A percentile compares a stretch with the other conserved stretches of the same genome.
Evolutionary conservation across 2,329 filamentous ascomycete genomes (phyloP).

Genomic region (Trichoderma pleuroti): DNA sequence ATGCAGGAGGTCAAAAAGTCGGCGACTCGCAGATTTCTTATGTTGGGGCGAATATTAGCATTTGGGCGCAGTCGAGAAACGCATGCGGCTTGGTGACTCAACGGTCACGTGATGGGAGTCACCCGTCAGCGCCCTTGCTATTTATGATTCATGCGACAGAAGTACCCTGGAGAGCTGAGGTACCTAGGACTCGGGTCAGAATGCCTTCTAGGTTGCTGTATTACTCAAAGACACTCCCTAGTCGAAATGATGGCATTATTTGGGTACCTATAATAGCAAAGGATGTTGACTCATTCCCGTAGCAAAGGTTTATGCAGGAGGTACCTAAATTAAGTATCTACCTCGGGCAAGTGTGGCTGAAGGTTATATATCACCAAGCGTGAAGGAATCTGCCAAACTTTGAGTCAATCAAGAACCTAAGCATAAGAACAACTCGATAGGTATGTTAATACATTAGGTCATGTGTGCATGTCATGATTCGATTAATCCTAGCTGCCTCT

Average conservation of each 20-base stretch:
- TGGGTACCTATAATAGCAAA: not conserved
- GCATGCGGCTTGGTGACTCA: slow-evolving; percentile 8
- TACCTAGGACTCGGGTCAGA: not conserved
- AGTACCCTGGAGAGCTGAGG: not conserved
- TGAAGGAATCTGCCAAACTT: not conserved
- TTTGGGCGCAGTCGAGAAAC: not conserved
- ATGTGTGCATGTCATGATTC: not conserved
- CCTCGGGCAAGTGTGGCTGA: not conserved
- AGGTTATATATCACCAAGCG: not conserved
- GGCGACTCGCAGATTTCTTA: slow-evolving; percentile 2
- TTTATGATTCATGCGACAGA: not conserved
- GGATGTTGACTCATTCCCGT: not conserved
- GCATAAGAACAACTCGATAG: not conserved
- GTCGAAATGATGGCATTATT: not conserved
- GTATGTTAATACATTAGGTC: too few relatives aligned
- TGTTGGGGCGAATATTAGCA: slow-evolving; percentile 9
- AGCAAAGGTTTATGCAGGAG: not conserved
- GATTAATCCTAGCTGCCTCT: not conserved
- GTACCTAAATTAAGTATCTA: not conserved
- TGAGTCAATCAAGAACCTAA: not conserved
- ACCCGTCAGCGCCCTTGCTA: not conserved
- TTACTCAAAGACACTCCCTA: not conserved
- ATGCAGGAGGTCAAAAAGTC: slow-evolving; percentile 3
- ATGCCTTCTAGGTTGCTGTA: not conserved
- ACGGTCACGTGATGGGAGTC: slow-evolving; percentile 7